phyloP scores from a whole-genome alignment of 345 rosid genomes.

The Orychophragmus violaceus region DNA sequence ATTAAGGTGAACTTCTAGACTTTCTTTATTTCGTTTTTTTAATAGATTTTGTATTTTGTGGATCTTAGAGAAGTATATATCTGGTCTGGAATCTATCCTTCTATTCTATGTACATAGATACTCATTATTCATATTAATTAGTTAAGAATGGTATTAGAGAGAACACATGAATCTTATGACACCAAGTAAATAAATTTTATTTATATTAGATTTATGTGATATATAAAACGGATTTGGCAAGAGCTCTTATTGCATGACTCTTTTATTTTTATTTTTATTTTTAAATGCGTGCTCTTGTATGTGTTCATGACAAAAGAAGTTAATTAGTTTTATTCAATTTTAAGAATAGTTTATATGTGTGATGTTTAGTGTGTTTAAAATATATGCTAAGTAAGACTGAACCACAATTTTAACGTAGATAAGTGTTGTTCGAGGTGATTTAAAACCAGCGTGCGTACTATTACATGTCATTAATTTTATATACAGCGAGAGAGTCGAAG shows the following conservation, averaged over 20 bases:
- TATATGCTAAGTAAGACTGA: too few relatives aligned
- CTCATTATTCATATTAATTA: neutral
- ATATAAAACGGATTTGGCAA: constrained; percentile 19
- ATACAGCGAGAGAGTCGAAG: too few relatives aligned
- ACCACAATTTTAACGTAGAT: too few relatives aligned
- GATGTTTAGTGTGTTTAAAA: too few relatives aligned
- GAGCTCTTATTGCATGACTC: constrained; percentile 21
- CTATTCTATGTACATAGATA: neutral
- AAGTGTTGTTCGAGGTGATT: too few relatives aligned
- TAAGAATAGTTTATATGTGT: too few relatives aligned
- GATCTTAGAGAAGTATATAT: neutral
- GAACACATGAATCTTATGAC: constrained; percentile 28
- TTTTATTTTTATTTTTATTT: constrained; percentile 3
- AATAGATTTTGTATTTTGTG: neutral
- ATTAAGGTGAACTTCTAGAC: too few relatives aligned
- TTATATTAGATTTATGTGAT: neutral
- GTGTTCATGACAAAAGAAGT: neutral
- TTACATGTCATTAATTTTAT: too few relatives aligned
- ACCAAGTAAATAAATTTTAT: neutral
- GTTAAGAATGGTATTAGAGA: neutral
- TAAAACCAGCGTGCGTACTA: too few relatives aligned
- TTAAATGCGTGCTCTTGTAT: neutral
- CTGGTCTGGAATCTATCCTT: neutral
- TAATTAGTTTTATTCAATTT: neutral
- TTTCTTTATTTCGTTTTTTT: neutral